A percentile compares a stretch with the other conserved stretches of the same genome.
phyloP scores from a whole-genome alignment of 2,329 filamentous ascomycete species.

The Aureobasidium melanogenum region DNA sequence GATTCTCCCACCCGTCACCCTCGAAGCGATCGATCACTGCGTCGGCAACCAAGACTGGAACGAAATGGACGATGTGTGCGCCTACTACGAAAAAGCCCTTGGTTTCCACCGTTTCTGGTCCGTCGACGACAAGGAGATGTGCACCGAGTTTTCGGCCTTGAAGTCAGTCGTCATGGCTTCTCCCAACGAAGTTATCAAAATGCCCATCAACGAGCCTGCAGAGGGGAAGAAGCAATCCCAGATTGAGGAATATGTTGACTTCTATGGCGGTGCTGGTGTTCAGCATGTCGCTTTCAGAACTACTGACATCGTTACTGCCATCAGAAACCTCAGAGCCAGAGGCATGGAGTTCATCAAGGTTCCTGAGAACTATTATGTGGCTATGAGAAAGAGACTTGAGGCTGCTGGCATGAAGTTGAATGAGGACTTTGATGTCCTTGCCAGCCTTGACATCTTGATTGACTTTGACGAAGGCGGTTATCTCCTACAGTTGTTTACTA shows the following conservation, averaged over 20 bases:
- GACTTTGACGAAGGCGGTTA: constrained; percentile 94
- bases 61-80: constrained; percentile 62
- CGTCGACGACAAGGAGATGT: constrained; percentile 87
- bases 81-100: constrained; percentile 76
- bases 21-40: constrained; percentile 85
- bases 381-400: constrained; percentile 65
- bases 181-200: constrained; percentile 79
- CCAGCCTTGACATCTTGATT: constrained; percentile 77
- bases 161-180: constrained; percentile 86
- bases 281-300: constrained; percentile 91
- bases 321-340: constrained; percentile 69
- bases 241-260: constrained; percentile 81
- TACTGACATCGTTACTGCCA: constrained; percentile 65
- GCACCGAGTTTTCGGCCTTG: constrained; percentile 83
- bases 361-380: constrained; percentile 74
- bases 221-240: constrained; percentile 83
- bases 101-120: constrained; percentile 97
- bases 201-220: constrained; percentile 97
- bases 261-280: constrained; percentile 81
- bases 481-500: constrained; percentile 53
- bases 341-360: constrained; percentile 91
- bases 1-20: constrained; percentile 54
- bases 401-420: constrained; percentile 51
- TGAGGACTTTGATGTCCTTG: constrained; percentile 71
- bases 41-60: constrained; percentile 96